Evolutionary conservation across 768 basidiomycete species (phyloP), one percentile per base, ranked within the genome.

Genomic region (Tephrocybe sp.): DNA sequence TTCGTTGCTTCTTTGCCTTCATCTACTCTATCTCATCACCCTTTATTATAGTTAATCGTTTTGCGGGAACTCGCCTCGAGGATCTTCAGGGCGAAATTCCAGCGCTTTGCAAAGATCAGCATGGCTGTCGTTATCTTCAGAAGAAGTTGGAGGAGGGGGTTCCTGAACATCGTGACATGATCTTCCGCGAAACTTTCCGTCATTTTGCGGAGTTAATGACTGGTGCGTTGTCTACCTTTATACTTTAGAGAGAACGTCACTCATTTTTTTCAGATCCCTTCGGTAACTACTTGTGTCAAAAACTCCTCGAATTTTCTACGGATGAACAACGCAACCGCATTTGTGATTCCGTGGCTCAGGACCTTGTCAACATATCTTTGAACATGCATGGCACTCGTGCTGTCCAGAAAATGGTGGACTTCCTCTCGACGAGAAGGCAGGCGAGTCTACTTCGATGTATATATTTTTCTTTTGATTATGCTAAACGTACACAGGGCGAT

Each of bases 331-430:
- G 96, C 51, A 95, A 92, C 63, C 78, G 92, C 31, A 96, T 98
- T 51, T 97, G 97, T 72, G 96, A 98, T 67, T 94, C 92, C 20
- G 96, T 99, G 44, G 92, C 95, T 31, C 90, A 94, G 63, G 97
- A 99, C 61, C 80, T 99, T 44, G 97, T 99, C 62, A 93, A 88
- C 65, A 98, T 99, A 64, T 97, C 94, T 31, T 77, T 99, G 56
- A 99, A 99, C 72, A 99, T 99, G 97, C 97, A 99, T 70, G 97
- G 97, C 30, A 99, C 97, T 30, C 86, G 97, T 54, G 97, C 97
- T 22, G 97, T 98, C 52, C 97, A 99, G 75, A 98, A 98, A 76
- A 98, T 98, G 96, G 97, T 99, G 56, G 97, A 99, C 69, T 98
- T 97, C 77, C 73, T 99, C 65, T 96, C 95, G 17, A 93, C 92